Conservation (phyloP, 192 early-diverging fungal genomes). For the Gryganskiella cystojenkinii region DNA sequence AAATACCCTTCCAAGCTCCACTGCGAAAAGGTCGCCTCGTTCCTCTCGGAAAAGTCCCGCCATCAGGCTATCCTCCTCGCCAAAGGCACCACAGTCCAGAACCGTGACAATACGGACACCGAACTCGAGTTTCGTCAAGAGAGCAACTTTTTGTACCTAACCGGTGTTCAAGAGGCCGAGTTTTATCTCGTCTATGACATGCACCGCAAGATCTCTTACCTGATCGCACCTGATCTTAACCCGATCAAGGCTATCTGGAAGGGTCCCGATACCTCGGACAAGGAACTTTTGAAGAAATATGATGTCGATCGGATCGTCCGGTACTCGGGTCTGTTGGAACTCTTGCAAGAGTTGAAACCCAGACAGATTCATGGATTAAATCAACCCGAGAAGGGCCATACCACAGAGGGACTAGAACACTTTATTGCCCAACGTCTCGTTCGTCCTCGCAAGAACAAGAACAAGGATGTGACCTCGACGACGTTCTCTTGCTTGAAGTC, state of each 20-base stretch:
- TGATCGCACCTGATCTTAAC: slow-evolving; percentile 76
- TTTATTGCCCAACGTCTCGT: slow-evolving; percentile 38
- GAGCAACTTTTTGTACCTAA: slow-evolving; percentile 88
- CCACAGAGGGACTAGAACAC: slow-evolving; percentile 24
- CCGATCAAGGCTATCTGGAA: slow-evolving; percentile 85
- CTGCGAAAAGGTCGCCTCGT: slow-evolving; percentile 59
- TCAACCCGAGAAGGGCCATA: slow-evolving; percentile 52
- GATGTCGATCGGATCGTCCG: slow-evolving; percentile 75
- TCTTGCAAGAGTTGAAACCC: slow-evolving; percentile 58
- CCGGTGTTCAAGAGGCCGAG: slow-evolving; percentile 80
- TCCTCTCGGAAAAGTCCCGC: slow-evolving; percentile 47
- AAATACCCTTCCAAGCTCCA: slow-evolving; percentile 71
- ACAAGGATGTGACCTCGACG: neutral
- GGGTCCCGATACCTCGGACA: slow-evolving; percentile 70
- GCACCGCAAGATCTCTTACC: slow-evolving; percentile 59
- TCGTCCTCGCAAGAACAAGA: neutral
- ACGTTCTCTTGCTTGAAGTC: neutral
- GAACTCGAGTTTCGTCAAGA: slow-evolving; percentile 91
- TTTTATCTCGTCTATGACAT: slow-evolving; percentile 80
- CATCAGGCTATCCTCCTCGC: slow-evolving; percentile 68
- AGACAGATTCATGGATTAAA: slow-evolving; percentile 55
- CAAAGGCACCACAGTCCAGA: slow-evolving; percentile 61
- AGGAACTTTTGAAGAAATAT: slow-evolving; percentile 64
- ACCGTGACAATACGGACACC: slow-evolving; percentile 78
- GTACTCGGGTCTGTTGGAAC: slow-evolving; percentile 65